Conservation (phyloP, 2,329 filamentous ascomycete genomes). For the Aspergillus tamarii region DNA sequence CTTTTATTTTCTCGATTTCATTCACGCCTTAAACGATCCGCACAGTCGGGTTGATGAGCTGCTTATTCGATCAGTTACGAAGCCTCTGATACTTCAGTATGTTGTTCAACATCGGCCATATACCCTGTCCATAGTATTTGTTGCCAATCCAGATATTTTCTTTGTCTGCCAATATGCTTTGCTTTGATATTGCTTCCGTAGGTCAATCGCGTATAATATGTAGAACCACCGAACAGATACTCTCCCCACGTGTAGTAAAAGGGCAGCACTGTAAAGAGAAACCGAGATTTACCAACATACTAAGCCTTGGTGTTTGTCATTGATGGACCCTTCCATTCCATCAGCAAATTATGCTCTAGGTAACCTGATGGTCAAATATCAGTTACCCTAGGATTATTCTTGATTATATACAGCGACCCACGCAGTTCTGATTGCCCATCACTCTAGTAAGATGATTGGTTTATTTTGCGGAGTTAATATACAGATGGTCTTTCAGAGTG, state of each 20-base stretch:
- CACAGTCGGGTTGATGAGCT: neutral
- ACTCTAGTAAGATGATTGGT: neutral
- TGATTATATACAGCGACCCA: neutral
- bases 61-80: constrained; percentile 6
- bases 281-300: neutral
- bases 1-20: neutral
- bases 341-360: no score
- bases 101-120: neutral
- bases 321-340: no score
- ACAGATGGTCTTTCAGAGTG: neutral
- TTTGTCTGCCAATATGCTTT: neutral
- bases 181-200: neutral
- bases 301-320: neutral
- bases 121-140: constrained; percentile 9
- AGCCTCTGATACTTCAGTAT: neutral
- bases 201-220: neutral
- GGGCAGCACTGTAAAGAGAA: neutral
- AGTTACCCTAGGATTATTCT: neutral
- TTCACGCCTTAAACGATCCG: neutral
- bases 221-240: neutral
- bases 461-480: neutral
- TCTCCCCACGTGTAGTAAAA: neutral
- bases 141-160: neutral
- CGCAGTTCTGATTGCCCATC: neutral
- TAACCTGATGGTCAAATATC: no score